Evolutionary conservation across 495 filamentous ascomycete species (phyloP).

Genomic region (Hypoxylon lienhwacheense): DNA sequence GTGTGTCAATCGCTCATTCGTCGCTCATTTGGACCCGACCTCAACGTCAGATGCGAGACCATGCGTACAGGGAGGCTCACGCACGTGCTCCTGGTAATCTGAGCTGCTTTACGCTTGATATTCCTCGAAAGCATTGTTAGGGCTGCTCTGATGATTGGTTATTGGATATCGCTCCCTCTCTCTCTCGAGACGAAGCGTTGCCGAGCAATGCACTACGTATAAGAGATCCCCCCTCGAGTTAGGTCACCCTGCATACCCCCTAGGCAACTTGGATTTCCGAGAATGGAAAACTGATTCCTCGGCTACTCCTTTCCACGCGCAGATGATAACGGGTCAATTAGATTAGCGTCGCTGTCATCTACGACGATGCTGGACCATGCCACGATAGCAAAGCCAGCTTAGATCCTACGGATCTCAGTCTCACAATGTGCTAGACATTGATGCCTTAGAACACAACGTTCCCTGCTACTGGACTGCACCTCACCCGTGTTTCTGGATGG

Average conservation of each 20-base stretch:
- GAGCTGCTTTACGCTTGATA: slow-evolving; percentile 8
- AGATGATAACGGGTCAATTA: slow-evolving; percentile 19
- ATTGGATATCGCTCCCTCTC: slow-evolving; percentile 14
- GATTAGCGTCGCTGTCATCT: slow-evolving; percentile 15
- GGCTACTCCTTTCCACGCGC: slow-evolving; percentile 16
- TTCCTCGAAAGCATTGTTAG: slow-evolving; percentile 1
- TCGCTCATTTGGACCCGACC: slow-evolving; percentile 37
- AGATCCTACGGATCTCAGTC: slow-evolving; percentile 21
- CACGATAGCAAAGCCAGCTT: slow-evolving; percentile 20
- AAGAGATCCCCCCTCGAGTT: slow-evolving; percentile 29
- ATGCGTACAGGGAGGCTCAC: slow-evolving; percentile 32
- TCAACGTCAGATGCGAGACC: slow-evolving; percentile 36
- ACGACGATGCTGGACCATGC: slow-evolving; percentile 20
- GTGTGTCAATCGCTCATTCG: slow-evolving; percentile 41
- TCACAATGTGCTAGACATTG: slow-evolving; percentile 17
- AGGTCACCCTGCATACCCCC: slow-evolving; percentile 33
- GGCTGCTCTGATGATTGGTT: slow-evolving; percentile 20
- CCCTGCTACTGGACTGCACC: slow-evolving; percentile 1
- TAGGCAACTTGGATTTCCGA: slow-evolving; percentile 19
- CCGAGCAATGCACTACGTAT: slow-evolving; percentile 27
- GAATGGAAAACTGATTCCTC: slow-evolving; percentile 22
- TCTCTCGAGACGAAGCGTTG: slow-evolving; percentile 19
- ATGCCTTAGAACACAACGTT: slow-evolving; percentile 22
- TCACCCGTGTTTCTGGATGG: slow-evolving; percentile 2
- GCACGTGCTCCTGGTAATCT: slow-evolving; percentile 30